phyloP scores from a whole-genome alignment of 176 grass and related monocot species.

The Chrysopogon serrulatus region DNA sequence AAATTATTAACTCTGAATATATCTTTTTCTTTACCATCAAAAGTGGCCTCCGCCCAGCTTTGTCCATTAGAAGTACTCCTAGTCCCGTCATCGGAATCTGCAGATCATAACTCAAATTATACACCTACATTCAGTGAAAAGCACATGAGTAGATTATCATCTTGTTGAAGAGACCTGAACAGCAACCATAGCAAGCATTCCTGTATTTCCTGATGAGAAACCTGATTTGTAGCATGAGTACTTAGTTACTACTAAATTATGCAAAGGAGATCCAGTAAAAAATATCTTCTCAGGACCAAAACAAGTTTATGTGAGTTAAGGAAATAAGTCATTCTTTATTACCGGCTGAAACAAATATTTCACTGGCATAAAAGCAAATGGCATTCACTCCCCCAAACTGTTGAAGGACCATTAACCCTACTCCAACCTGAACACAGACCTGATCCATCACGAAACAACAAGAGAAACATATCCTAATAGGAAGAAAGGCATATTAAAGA shows the following conservation, averaged over 20 bases:
- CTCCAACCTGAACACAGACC: slow-evolving; percentile 44
- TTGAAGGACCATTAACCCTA: slow-evolving; percentile 85
- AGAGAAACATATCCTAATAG: not conserved
- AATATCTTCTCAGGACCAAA: not conserved
- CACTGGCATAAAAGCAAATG: slow-evolving; percentile 80
- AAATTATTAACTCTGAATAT: not conserved
- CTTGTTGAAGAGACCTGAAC: slow-evolving; percentile 51
- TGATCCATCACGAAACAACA: not conserved
- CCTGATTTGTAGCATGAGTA: slow-evolving; percentile 33
- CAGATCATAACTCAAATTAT: slow-evolving; percentile 16
- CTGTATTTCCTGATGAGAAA: slow-evolving; percentile 70
- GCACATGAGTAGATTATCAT: not conserved
- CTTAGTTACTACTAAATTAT: not conserved
- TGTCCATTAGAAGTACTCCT: slow-evolving; percentile 77
- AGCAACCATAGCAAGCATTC: slow-evolving; percentile 73
- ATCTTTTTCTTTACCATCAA: slow-evolving; percentile 47
- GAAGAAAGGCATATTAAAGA: not conserved
- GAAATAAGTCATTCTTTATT: slow-evolving; percentile 12
- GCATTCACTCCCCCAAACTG: slow-evolving; percentile 94
- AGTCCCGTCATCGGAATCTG: slow-evolving; percentile 80
- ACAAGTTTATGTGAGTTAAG: not conserved
- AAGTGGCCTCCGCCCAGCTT: slow-evolving; percentile 78
- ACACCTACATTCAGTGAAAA: not conserved
- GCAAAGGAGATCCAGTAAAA: not conserved
- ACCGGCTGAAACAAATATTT: slow-evolving; percentile 96